These are phyloP conservation scores for Crithidia mellificae DNA, from an alignment of 208 protist species.

Conservation along the genomic window DNA sequence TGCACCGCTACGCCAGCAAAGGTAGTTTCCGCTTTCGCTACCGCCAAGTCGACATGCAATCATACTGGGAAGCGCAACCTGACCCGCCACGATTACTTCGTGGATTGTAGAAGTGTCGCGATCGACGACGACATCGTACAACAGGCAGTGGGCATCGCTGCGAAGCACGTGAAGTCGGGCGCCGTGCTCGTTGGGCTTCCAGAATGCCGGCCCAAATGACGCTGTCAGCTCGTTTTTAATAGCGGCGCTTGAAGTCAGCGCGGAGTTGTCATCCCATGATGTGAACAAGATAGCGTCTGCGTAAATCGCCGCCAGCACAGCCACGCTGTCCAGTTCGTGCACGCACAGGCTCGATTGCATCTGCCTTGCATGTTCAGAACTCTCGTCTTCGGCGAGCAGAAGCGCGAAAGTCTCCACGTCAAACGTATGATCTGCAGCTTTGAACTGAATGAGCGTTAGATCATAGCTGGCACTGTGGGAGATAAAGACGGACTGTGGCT, in stretches of 20 bases:
- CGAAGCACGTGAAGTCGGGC: constrained; percentile 27
- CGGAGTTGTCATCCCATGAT: constrained; percentile 8
- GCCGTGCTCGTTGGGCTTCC: constrained; percentile 21
- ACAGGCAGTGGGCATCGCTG: constrained; percentile 32
- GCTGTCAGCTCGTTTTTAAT: constrained; percentile 39
- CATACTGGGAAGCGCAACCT: constrained; percentile 21
- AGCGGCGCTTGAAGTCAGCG: constrained; percentile 19
- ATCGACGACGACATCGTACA: constrained; percentile 32
- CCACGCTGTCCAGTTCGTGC: background rate
- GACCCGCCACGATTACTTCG: constrained; percentile 20
- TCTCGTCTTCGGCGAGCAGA: background rate
- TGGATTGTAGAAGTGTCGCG: constrained; percentile 1
- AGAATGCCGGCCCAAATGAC: constrained; percentile 23
- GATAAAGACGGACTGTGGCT: constrained; percentile 10
- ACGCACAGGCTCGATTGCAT: constrained; percentile 8
- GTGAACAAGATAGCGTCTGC: constrained; percentile 32
- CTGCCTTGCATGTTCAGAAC: too few relatives aligned
- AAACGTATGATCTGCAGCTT: background rate
- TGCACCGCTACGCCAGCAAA: constrained; percentile 23
- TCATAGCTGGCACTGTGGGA: constrained; percentile 6
- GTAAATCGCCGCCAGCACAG: constrained; percentile 32
- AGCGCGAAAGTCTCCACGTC: background rate
- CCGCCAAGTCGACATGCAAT: constrained; percentile 23
- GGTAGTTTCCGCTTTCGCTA: constrained; percentile 9
- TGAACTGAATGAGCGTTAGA: constrained; percentile 19